Conservation (phyloP, 495 filamentous ascomycete species). For the Lindgomyces ingoldianus region DNA sequence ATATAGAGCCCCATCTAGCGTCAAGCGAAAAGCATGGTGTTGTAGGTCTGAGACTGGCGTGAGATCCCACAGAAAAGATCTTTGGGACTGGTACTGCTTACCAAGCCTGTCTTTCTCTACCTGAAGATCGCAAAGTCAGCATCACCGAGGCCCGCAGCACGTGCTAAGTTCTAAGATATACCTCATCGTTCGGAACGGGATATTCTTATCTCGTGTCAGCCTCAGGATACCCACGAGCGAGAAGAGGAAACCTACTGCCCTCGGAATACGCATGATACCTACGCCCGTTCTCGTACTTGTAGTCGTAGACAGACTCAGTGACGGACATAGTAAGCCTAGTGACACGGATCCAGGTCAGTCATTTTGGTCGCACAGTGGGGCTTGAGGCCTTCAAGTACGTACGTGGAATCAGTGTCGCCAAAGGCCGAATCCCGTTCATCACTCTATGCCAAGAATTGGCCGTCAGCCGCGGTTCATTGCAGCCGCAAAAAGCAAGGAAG, state of each 20-base stretch:
- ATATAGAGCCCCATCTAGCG: constrained; percentile 49
- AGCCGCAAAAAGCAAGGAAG: not conserved
- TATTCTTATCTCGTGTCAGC: constrained; percentile 48
- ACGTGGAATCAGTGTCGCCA: constrained; percentile 30
- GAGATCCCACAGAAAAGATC: not conserved
- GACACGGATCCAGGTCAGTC: not conserved
- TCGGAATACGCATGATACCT: constrained; percentile 61
- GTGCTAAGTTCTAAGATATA: too few relatives aligned
- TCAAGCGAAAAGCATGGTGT: constrained; percentile 50
- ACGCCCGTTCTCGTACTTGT: constrained; percentile 54
- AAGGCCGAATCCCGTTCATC: constrained; percentile 35
- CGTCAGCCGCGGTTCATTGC: constrained; percentile 6
- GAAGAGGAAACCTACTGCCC: constrained; percentile 48
- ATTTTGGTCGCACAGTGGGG: not conserved
- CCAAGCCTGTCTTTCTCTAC: constrained; percentile 52
- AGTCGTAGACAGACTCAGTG: constrained; percentile 25
- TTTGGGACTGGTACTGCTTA: constrained; percentile 17
- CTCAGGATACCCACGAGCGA: constrained; percentile 1
- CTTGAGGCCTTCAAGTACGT: not conserved
- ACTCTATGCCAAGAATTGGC: constrained; percentile 24
- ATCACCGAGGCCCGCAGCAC: not conserved
- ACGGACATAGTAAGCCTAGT: constrained; percentile 29
- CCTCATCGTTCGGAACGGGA: constrained; percentile 60
- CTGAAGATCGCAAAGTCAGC: constrained; percentile 22
- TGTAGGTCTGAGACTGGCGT: constrained; percentile 48